Base-by-base conservation (phyloP, 352 stramenopile genomes). In the Elongisporangium anandrum region DNA sequence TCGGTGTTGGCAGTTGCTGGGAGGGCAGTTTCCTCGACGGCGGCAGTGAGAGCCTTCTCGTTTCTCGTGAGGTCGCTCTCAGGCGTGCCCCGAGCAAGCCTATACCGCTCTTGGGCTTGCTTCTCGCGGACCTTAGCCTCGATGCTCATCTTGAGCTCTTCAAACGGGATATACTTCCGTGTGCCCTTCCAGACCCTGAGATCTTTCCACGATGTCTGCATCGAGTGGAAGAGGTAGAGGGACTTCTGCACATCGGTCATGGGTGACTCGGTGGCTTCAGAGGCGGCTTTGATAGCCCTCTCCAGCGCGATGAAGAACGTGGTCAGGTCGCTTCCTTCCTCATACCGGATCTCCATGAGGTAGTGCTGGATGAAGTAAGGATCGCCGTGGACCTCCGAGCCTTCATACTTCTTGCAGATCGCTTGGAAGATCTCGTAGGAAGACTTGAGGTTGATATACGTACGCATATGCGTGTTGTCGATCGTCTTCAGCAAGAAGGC, bases 181-280 rank as follows among this genome's bases (percentile, higher is more conserved):
- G 81, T 48, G 66, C 95, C 57, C 58, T 65, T 26, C 70, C 80
- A 19, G 73, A 93, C 60, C 72, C 56, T 19, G 15, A 62, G 29
- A 10, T 62, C 24, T 15, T 61, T 61, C 57, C 57, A 63, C 2
- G 57, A 52, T 15, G 52, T 29, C 8, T 49, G 38, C 50, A 63
- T 54, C 29, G 49, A 38, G 56, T 56, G 48, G 23, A 61, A 56
- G 16, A 61, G 26, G 26, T 61, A 61, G 0, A 61, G 24, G 10
- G 56, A 56, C 20, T 50, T 48, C 9, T 60, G 52, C 17, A 21
- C 52, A 13, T 60, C 52, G 1, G 52, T 63, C 1, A 64, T 17
- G 16, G 57, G 56, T 2, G 61, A 63, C 24, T 63, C 55, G n/a
- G 34, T 68, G 1, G 57, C 52, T 21, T 59, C 50, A 3, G 17